Conservation (phyloP, 371 early-diverging fungal genomes). For the Mucor irregularis region DNA sequence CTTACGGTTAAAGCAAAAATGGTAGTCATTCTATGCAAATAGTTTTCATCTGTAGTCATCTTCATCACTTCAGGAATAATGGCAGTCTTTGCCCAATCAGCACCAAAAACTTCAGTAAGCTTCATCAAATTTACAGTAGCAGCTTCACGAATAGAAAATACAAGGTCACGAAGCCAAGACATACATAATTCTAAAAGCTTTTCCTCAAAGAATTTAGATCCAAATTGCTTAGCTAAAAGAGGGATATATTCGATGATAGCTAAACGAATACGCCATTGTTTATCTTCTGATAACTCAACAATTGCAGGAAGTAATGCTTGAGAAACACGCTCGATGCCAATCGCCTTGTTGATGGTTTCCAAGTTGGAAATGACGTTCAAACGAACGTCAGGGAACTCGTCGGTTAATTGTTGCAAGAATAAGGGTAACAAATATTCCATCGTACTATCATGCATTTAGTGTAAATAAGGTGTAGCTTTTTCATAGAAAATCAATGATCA, state of each 20-base stretch:
- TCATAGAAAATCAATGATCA: too few species aligned
- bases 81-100: conserved; percentile 94
- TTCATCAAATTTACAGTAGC: conserved; percentile 91
- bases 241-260: conserved; percentile 99
- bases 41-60: conserved; percentile 87
- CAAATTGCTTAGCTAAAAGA: conserved; percentile 92
- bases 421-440: conserved; percentile 93
- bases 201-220: conserved; percentile 95
- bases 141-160: conserved; percentile 97
- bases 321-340: conserved; percentile 96
- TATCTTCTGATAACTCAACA: conserved; percentile 97
- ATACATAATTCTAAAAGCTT: conserved; percentile 91
- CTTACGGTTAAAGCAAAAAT: conserved; percentile 92
- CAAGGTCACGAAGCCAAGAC: conserved; percentile 96
- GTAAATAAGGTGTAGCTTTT: too few species aligned
- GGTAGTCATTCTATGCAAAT: conserved; percentile 96
- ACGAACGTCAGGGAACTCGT: conserved; percentile 96
- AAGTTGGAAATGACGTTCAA: conserved; percentile 97
- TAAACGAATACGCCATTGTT: conserved; percentile 98
- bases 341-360: conserved; percentile 93
- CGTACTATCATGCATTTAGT: conserved; percentile 54
- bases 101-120: conserved; percentile 96
- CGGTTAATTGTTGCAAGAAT: conserved; percentile 94
- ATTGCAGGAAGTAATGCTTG: conserved; percentile 97
- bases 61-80: conserved; percentile 93